These are phyloP conservation scores for Globisporangium cederbergense DNA, from an alignment of 352 stramenopile species.

Conservation along the genomic window DNA sequence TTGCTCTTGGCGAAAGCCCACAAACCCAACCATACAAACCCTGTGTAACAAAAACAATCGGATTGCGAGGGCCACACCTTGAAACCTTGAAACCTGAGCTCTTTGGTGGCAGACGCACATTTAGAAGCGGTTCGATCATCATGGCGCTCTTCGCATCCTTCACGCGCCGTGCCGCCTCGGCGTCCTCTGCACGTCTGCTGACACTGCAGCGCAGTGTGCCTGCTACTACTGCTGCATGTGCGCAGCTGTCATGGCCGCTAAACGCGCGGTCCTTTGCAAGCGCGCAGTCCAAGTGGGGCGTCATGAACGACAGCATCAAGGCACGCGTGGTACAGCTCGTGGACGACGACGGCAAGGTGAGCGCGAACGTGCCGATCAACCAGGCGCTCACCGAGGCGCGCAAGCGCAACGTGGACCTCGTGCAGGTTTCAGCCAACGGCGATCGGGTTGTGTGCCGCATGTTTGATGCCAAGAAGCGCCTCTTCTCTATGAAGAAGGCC, in stretches of 20 bases:
- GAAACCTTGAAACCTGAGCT: background rate
- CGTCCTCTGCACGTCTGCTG: conserved; percentile 3
- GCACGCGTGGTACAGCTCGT: conserved; percentile 54
- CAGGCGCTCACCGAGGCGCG: conserved; percentile 52
- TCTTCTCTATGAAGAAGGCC: conserved; percentile 69
- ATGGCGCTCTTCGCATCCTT: conserved; percentile 1
- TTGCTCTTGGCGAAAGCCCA: too few relatives aligned
- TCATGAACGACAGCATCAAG: conserved; percentile 62
- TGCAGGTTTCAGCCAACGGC: conserved; percentile 58
- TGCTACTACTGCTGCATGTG: background rate
- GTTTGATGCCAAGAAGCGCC: conserved; percentile 74
- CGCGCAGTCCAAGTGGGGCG: conserved; percentile 36
- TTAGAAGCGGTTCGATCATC: background rate
- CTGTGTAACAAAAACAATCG: background rate
- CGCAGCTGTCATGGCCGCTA: background rate
- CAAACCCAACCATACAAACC: too few relatives aligned
- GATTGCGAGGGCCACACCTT: background rate
- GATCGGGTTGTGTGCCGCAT: conserved; percentile 48
- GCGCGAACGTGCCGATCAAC: conserved; percentile 41
- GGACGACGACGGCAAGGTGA: conserved; percentile 46
- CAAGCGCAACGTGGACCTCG: conserved; percentile 54
- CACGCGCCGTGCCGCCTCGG: background rate
- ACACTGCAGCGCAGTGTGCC: background rate
- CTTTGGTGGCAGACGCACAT: background rate
- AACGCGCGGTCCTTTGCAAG: conserved; percentile 25